Evolutionary conservation across 805 yeast genomes (phyloP).

Genomic region (Myxozyma neotropica): DNA sequence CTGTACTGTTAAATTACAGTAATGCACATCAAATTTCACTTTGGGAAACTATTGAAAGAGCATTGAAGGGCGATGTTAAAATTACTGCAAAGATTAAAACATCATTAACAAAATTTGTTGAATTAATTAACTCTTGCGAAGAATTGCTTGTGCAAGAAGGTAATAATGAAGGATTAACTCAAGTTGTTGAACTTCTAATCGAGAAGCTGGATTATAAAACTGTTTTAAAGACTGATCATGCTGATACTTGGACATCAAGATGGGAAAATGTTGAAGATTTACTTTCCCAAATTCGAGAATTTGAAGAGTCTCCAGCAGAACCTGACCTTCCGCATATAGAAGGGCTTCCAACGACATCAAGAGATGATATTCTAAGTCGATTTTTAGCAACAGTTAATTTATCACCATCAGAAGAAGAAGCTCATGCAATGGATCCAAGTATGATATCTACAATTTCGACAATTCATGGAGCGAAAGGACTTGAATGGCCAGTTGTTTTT

Average conservation of each 20-base stretch:
- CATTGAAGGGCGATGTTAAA: conserved; percentile 17
- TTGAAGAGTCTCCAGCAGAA: conserved; percentile 5
- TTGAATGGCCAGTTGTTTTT: conserved; percentile 94
- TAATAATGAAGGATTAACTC: conserved; percentile 5
- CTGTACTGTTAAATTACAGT: conserved; percentile 38
- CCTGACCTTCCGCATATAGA: conserved; percentile 21
- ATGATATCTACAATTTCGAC: conserved; percentile 63
- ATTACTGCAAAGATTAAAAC: conserved; percentile 4
- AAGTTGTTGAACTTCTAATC: conserved; percentile 12
- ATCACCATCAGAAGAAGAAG: conserved; percentile 23
- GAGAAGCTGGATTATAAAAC: conserved; percentile 19
- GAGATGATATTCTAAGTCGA: conserved; percentile 12
- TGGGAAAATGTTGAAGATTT: conserved; percentile 35
- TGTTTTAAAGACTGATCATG: conserved; percentile 14
- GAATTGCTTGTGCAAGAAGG: conserved; percentile 2
- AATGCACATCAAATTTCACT: conserved; percentile 19
- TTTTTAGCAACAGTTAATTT: conserved; percentile 28
- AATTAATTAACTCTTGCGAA: conserved; percentile 12
- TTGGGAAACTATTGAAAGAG: conserved; percentile 25
- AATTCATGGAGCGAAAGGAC: conserved; percentile 89
- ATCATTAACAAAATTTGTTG: conserved; percentile 13
- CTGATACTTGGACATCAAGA: conserved; percentile 25
- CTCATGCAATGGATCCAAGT: conserved; percentile 16
- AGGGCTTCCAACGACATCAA: background rate
- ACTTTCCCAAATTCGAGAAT: conserved; percentile 10